Evolutionary conservation across 306 rosid species (phyloP), one percentile per base, ranked within the genome.

Genomic region (Pueraria montana): DNA sequence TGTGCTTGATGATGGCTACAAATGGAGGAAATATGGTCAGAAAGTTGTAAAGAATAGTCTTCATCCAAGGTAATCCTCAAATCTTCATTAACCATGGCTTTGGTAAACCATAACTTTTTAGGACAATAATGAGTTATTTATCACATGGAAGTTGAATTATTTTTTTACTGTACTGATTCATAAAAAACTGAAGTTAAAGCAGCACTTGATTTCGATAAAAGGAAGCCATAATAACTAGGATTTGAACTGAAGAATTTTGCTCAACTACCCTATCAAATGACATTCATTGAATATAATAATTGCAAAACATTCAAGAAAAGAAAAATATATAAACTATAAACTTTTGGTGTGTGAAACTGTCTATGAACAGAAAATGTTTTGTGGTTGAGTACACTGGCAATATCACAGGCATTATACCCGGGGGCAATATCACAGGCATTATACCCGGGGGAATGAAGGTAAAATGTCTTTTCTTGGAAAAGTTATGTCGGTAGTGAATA

Each of bases 11-110:
- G 98, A 94, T 87, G 98, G 98, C 40, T 94, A 94, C 80, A 94
- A 94, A 84, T 94, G 98, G 98, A 88, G 98, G 86, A 94, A 94
- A 81, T 94, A 94, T 78, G 98, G 98, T 62, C 98, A 94, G 82
- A 94, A 94, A 86, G 95, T 94, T 52, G 98, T 94, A 84, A 94
- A 94, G 84, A 94, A 94, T 78, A 94, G 98, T 84, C 98, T 94
- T 80, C 98, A 94, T 78, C 98, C 98, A 12, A 89, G 98, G 97
- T 94, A 89, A 69, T 40, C 4, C n/a, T 21, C 55, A 42, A 11
- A 43, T 42, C 36, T 40, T 40, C 5, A 63, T 63, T 27, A 8
- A 36, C 40, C 42, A 12, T 62, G 16, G 9, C 5, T 6, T 30
- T 27, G 11, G 40, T 64, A 40, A 67, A 23, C 18, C 32, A 21